phyloP scores from a whole-genome alignment of 148 eudicot species.

The Camellia lanceoleosa region DNA sequence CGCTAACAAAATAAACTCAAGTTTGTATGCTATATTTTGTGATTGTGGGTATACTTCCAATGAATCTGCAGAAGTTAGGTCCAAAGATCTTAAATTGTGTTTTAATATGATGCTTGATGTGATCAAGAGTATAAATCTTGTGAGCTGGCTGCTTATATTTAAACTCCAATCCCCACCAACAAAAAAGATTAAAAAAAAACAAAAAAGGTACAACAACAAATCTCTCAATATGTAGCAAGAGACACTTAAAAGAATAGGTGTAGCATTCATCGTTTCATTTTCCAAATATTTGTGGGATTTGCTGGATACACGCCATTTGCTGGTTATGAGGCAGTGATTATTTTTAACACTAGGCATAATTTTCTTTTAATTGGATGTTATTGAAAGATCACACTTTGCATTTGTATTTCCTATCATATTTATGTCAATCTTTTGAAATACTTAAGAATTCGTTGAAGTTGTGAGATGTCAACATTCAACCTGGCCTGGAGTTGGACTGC shows the following conservation, averaged over 20 bases:
- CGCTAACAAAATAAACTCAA: too few species aligned
- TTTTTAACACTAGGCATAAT: neutral
- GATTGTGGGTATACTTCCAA: too few species aligned
- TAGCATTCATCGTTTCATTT: neutral
- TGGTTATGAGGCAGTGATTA: constrained; percentile 4
- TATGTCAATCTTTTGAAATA: neutral
- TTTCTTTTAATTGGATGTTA: neutral
- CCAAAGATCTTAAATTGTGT: neutral
- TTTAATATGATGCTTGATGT: neutral
- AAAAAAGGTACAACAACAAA: neutral
- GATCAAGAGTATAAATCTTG: neutral
- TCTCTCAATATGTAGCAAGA: neutral
- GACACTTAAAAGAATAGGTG: neutral
- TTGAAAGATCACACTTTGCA: neutral
- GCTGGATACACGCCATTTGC: neutral
- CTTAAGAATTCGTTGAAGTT: neutral
- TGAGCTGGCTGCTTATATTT: too few species aligned
- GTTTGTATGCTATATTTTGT: too few species aligned
- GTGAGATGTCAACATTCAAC: neutral
- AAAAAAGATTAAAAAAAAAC: too few species aligned
- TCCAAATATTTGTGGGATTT: neutral
- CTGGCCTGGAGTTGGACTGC: neutral
- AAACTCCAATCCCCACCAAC: too few species aligned
- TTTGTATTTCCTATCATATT: neutral
- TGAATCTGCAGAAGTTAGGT: too few species aligned